phyloP scores from a whole-genome alignment of 179 eudicot genomes.

The Monotropa hypopitys region DNA sequence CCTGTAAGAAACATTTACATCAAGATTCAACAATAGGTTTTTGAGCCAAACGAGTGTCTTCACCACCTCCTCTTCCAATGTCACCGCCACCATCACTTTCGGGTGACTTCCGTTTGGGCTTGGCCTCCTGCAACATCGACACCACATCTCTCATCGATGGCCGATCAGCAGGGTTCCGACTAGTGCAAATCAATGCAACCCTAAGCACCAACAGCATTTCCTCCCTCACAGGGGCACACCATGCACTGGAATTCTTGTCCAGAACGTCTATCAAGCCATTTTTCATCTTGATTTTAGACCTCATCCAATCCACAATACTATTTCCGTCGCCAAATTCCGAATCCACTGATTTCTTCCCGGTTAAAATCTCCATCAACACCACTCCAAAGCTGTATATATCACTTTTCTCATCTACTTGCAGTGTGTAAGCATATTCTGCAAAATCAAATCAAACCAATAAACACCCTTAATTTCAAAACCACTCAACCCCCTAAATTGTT shows the following conservation, averaged over 20 bases:
- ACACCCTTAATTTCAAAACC: not conserved
- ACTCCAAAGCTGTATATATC: slow-evolving; percentile 94
- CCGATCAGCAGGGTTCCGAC: slow-evolving; percentile 67
- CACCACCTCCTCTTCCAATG: slow-evolving; percentile 24
- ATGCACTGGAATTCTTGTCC: slow-evolving; percentile 69
- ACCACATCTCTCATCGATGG: slow-evolving; percentile 97
- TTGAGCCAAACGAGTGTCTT: slow-evolving; percentile 18
- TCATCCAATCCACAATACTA: slow-evolving; percentile 85
- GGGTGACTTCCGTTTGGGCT: slow-evolving; percentile 66
- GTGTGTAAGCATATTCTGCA: slow-evolving; percentile 83
- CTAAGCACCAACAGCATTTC: slow-evolving; percentile 69
- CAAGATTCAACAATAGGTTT: slow-evolving; percentile 27
- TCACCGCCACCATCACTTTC: slow-evolving; percentile 20
- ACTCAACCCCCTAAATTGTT: not conserved
- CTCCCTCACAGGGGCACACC: slow-evolving; percentile 56
- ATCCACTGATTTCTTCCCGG: slow-evolving; percentile 69
- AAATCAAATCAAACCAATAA: not conserved
- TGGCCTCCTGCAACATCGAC: slow-evolving; percentile 87
- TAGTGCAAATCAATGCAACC: slow-evolving; percentile 79
- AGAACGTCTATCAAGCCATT: slow-evolving; percentile 45
- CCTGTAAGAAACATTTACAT: slow-evolving; percentile 11
- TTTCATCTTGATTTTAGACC: slow-evolving; percentile 48
- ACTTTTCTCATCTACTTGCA: slow-evolving; percentile 96
- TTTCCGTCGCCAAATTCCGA: slow-evolving; percentile 82
- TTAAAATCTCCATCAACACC: slow-evolving; percentile 61